Evolutionary conservation across 2,329 filamentous ascomycete genomes (phyloP), one percentile per base, ranked within the genome.

Genomic region (Plenodomus biglobosus): DNA sequence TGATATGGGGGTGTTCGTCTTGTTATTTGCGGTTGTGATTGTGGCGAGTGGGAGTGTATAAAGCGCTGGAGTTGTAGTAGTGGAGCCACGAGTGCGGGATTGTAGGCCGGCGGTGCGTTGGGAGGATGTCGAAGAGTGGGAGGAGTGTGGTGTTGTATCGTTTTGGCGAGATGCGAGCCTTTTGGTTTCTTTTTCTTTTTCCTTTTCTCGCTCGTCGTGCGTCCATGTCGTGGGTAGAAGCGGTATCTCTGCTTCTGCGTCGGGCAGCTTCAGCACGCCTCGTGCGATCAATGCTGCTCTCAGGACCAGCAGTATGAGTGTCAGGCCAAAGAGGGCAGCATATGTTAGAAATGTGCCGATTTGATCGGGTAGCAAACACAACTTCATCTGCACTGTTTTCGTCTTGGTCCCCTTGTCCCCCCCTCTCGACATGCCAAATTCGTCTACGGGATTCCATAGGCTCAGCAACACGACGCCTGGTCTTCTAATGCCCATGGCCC

Each of bases 401-500:
- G 92, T 96, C 3, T 58, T 54, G 55, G n/a, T n/a, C n/a, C 52
- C 67, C 45, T 40, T 42, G 78, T 83, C 39, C 75, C 70, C 42
- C 2, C 42, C 48, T 18, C 68, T 38, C 1, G 66, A 52, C n/a
- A 58, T 62, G 2, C 71, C 71, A 1, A 44, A 48, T 11, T 74
- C 75, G 60, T 92, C 87, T 45, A 97, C 80, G 0, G 94, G 94
- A 66, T 99, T 97, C 83, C 90, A 96, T 47, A 99, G 77, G 68
- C 90, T 96, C 35, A 91, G 82, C 75, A 96, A 85, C 53, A 94
- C 77, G 59, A 99, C 94, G 0, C 91, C 94, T 0, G 94, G 94
- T 5, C 82, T 85, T 0, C 89, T 82, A 1, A 99, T 88, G 8
- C 94, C 92, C 94, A 97, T 97, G 16, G 90, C 91, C 90, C 92